Conservation (phyloP, 1,139 yeast species). For the Blastobotrys malaysiensis region DNA sequence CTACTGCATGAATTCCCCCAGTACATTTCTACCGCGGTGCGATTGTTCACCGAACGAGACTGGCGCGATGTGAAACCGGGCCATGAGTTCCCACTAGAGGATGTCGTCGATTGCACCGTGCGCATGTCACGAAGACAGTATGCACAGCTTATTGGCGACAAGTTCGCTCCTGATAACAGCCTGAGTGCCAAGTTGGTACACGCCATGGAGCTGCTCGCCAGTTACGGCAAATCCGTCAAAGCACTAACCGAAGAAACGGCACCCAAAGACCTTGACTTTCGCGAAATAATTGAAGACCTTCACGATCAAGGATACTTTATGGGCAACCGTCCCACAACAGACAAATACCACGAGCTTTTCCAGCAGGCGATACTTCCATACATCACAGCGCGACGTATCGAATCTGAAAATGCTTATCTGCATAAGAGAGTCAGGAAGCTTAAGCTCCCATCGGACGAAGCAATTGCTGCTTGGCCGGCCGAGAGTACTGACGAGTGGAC, state of each 20-base stretch:
- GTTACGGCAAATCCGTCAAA: constrained; percentile 2
- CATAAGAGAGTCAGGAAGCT: constrained; percentile 6
- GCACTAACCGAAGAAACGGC: constrained; percentile 5
- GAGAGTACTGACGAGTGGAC: constrained; percentile 25
- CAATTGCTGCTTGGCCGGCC: constrained; percentile 21
- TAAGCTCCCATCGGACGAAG: constrained; percentile 19
- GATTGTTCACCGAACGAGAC: constrained; percentile 11
- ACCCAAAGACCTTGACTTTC: constrained; percentile 13
- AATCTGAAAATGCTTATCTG: constrained; percentile 13
- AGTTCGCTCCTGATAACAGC: constrained; percentile 15
- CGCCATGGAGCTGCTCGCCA: constrained; percentile 25
- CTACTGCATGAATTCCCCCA: constrained; percentile 19
- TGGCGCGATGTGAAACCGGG: not conserved
- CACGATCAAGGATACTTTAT: constrained; percentile 19
- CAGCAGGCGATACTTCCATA: constrained; percentile 14
- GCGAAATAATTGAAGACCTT: constrained; percentile 13
- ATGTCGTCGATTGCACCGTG: constrained; percentile 23
- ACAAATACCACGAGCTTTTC: constrained; percentile 11
- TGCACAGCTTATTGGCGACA: constrained; percentile 22
- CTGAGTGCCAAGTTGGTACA: constrained; percentile 27
- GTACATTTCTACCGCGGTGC: constrained; percentile 16
- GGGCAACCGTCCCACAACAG: constrained; percentile 15
- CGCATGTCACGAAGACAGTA: constrained; percentile 23
- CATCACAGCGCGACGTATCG: constrained; percentile 11
- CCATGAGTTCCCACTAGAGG: constrained; percentile 12